phyloP scores from a whole-genome alignment of 1,284 basidiomycete species.

The Afroboletus lepidellus region DNA sequence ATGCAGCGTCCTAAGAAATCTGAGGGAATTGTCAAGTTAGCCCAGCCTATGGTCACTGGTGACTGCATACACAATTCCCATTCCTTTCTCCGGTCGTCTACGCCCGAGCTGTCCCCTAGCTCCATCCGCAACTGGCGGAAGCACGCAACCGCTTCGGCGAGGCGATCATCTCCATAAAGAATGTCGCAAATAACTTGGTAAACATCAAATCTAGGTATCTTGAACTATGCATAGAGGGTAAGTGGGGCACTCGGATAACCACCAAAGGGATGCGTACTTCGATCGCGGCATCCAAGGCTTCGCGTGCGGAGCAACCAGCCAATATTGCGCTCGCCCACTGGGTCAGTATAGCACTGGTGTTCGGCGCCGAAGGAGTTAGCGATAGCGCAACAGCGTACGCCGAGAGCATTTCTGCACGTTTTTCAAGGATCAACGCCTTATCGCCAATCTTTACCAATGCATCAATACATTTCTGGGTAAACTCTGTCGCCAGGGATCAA shows the following conservation, averaged over 20 bases:
- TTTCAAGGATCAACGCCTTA: background rate
- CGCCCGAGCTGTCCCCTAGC: background rate
- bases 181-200: background rate
- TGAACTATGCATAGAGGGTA: background rate
- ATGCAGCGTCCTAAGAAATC: too few relatives aligned
- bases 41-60: too few relatives aligned
- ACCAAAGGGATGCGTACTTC: background rate
- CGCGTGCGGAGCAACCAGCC: background rate
- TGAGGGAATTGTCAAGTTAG: too few relatives aligned
- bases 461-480: background rate
- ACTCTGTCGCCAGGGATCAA: background rate
- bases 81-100: background rate
- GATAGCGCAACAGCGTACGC: background rate
- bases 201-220: background rate
- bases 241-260: background rate
- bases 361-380: background rate
- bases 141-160: background rate
- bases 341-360: background rate
- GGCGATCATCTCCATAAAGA: background rate
- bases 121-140: background rate
- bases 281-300: background rate
- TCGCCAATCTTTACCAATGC: background rate
- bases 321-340: background rate
- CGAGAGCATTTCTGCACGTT: background rate
- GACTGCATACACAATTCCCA: background rate